Percentiles rank a stretch among this genome's conserved stretches.
Conservation (phyloP, 169 alveolate species). For the Cryptosporidium bovis region DNA sequence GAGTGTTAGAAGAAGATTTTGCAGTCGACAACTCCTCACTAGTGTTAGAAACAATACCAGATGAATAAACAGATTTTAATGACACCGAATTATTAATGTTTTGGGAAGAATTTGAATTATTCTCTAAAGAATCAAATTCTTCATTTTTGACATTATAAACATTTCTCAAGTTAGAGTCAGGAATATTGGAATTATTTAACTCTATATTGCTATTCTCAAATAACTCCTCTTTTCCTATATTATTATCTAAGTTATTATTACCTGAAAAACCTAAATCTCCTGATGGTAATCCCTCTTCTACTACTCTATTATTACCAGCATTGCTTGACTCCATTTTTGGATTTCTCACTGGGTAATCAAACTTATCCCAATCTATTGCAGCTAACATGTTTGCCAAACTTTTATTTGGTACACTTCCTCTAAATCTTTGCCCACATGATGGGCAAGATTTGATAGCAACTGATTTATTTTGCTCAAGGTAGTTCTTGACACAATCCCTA, state of each 20-base stretch:
- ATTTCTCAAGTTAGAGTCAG: too few relatives aligned
- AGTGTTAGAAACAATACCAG: too few relatives aligned
- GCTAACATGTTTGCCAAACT: constrained; percentile 65
- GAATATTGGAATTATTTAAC: too few relatives aligned
- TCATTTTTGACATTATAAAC: too few relatives aligned
- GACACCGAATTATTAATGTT: too few relatives aligned
- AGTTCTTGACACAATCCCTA: constrained; percentile 69
- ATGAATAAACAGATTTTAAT: too few relatives aligned
- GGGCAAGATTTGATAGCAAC: constrained; percentile 59
- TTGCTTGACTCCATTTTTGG: background rate
- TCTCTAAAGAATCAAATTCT: too few relatives aligned
- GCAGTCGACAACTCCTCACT: too few relatives aligned
- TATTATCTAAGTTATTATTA: background rate
- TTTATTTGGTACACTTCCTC: constrained; percentile 73
- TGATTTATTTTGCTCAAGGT: constrained; percentile 46
- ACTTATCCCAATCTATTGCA: constrained; percentile 67
- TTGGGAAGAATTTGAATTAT: too few relatives aligned
- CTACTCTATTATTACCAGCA: background rate
- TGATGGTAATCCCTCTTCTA: constrained; percentile 1
- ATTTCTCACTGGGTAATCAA: constrained; percentile 56
- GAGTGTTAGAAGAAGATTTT: too few relatives aligned
- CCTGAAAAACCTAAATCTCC: background rate
- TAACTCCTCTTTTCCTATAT: background rate
- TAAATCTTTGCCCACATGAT: constrained; percentile 62
- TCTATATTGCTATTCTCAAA: too few relatives aligned